Conservation (phyloP, 306 rosid species). For the Gillenia trifoliata region DNA sequence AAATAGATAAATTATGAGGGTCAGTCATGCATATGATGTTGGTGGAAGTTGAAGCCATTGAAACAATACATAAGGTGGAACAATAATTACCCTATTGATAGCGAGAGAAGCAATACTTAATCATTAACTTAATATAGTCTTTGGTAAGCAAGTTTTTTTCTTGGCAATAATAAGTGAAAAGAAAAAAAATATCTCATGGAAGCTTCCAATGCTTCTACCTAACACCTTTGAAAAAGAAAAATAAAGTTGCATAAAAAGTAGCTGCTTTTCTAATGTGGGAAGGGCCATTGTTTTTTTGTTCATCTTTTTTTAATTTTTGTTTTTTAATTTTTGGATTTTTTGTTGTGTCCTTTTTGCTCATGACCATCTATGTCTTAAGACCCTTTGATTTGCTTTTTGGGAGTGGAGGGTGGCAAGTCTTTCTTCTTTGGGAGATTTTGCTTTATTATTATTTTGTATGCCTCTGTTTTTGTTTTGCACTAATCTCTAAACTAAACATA, state of each 20-base stretch:
- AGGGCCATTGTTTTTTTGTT: constrained; percentile 15
- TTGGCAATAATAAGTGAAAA: not conserved
- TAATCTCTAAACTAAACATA: not conserved
- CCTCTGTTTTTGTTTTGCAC: not conserved
- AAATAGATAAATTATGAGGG: not conserved
- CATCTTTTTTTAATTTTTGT: not conserved
- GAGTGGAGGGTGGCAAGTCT: constrained; percentile 1
- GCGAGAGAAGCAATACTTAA: constrained; percentile 19
- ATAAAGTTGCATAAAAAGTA: constrained; percentile 19
- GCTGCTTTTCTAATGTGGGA: constrained; percentile 13
- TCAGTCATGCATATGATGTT: constrained; percentile 29
- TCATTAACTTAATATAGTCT: not conserved
- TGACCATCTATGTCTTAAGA: constrained; percentile 14
- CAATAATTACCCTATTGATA: constrained; percentile 25
- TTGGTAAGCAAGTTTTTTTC: not conserved
- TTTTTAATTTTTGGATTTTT: constrained; percentile 7
- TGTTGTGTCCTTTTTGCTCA: constrained; percentile 18
- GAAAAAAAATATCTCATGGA: constrained; percentile 28
- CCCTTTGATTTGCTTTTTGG: constrained; percentile 12
- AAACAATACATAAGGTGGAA: constrained; percentile 19
- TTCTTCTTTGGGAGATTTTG: constrained; percentile 19
- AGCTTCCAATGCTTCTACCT: constrained; percentile 50
- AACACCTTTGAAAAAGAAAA: constrained; percentile 44
- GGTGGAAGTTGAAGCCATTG: constrained; percentile 34
- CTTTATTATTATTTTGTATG: not conserved